A percentile compares a stretch with the other conserved stretches of the same genome.
phyloP scores from a whole-genome alignment of 148 eudicot genomes.

The Amaranthus cruentus region DNA sequence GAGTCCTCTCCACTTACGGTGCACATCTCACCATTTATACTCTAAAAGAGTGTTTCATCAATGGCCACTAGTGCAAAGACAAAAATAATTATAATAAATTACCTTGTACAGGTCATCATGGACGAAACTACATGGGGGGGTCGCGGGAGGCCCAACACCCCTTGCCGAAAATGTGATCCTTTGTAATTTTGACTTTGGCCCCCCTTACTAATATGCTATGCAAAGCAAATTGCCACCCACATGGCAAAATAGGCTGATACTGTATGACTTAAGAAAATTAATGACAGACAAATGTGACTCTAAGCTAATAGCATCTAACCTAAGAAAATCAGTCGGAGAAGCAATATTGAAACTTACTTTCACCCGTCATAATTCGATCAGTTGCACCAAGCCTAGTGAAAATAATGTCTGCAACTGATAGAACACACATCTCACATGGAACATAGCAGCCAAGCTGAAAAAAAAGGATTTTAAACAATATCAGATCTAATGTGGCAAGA shows the following conservation, averaged over 20 bases:
- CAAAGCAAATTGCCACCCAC: not conserved
- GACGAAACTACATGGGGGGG: no score
- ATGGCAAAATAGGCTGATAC: not conserved
- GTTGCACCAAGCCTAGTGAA: conserved; percentile 97
- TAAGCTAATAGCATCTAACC: not conserved
- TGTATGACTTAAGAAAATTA: not conserved
- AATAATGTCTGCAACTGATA: conserved; percentile 81
- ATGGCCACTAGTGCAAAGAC: no score
- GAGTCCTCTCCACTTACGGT: no score
- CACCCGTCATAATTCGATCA: conserved; percentile 96
- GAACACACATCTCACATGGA: conserved; percentile 67
- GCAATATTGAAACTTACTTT: conserved; percentile 62
- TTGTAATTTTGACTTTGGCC: no score
- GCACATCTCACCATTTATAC: no score
- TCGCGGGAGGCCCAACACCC: no score
- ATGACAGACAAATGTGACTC: not conserved
- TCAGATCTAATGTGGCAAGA: not conserved
- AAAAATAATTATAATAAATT: no score
- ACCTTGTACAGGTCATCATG: no score
- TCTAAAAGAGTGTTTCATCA: no score
- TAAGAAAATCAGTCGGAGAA: conserved; percentile 9
- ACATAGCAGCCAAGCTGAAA: conserved; percentile 95
- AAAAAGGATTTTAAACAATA: conserved; percentile 9
- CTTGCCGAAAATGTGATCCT: no score
- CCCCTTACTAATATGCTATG: no score